Percentiles rank a stretch among this genome's conserved stretches.
These are phyloP conservation scores for Colletotrichum sp. DNA, from an alignment of 2,329 filamentous ascomycete genomes.

Conservation along the genomic window DNA sequence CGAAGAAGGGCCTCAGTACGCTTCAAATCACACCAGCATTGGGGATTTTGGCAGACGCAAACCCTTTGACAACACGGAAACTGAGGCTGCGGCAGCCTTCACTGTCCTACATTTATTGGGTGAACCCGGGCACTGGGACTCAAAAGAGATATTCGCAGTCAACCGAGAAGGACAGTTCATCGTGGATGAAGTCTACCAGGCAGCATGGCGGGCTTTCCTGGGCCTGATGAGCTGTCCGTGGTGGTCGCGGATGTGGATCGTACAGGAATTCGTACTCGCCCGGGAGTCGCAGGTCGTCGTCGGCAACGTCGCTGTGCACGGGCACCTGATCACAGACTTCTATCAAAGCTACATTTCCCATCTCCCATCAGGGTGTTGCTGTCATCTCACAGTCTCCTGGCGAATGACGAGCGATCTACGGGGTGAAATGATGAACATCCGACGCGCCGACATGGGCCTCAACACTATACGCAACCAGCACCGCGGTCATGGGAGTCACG, in stretches of 20 bases:
- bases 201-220: not conserved
- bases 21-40: not conserved
- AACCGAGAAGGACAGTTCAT: not conserved
- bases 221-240: not conserved
- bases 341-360: not conserved
- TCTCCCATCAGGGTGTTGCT: not conserved
- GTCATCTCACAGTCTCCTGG: not conserved
- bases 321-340: not conserved
- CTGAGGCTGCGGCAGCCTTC: not conserved
- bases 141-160: not conserved
- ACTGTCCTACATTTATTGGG: not conserved
- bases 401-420: not conserved
- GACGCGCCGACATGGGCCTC: not conserved
- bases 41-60: not conserved
- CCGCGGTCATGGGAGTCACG: accelerated
- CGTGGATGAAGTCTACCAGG: not conserved
- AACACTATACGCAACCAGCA: not conserved
- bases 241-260: not conserved
- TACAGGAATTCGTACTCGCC: not conserved
- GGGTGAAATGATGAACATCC: not conserved
- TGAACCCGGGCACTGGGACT: not conserved
- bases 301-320: not conserved
- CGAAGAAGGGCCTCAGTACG: not conserved
- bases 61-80: not conserved
- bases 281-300: not conserved